Conservation (phyloP, 192 early-diverging fungal genomes). For the Umbelopsis vinacea region DNA sequence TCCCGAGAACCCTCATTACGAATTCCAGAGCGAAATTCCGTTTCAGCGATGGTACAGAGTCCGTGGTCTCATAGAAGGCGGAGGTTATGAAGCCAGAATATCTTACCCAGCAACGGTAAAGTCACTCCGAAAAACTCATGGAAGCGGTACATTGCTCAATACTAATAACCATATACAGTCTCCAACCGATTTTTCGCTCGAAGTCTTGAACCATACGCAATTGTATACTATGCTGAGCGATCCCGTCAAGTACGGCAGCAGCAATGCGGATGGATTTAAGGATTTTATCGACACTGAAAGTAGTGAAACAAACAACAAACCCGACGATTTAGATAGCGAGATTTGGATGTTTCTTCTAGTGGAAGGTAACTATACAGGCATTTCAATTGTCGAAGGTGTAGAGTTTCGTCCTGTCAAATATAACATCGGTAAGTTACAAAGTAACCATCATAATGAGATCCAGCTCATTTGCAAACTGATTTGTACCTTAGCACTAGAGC, state of each 20-base stretch:
- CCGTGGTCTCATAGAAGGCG: neutral
- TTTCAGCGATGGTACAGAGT: slow-evolving; percentile 17
- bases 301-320: neutral
- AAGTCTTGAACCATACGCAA: neutral
- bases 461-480: neutral
- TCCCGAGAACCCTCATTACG: slow-evolving; percentile 11
- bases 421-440: slow-evolving; percentile 2
- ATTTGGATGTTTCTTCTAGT: slow-evolving; percentile 2
- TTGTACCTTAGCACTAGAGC: neutral
- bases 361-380: slow-evolving; percentile 19
- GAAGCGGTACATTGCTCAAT: neutral
- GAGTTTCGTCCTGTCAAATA: slow-evolving; percentile 13
- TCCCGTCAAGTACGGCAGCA: slow-evolving; percentile 1
- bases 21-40: slow-evolving; percentile 6
- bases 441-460: neutral
- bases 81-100: slow-evolving; percentile 23
- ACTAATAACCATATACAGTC: neutral
- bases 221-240: neutral
- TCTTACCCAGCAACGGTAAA: slow-evolving; percentile 31
- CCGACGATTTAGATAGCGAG: neutral
- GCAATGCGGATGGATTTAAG: neutral
- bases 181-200: slow-evolving; percentile 23
- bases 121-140: neutral
- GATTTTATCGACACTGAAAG: slow-evolving; percentile 14
- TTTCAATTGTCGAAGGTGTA: neutral